Evolutionary conservation across 257 asterid species (phyloP), one percentile per base, ranked within the genome.

Genomic region (Nicotiana benthamiana): DNA sequence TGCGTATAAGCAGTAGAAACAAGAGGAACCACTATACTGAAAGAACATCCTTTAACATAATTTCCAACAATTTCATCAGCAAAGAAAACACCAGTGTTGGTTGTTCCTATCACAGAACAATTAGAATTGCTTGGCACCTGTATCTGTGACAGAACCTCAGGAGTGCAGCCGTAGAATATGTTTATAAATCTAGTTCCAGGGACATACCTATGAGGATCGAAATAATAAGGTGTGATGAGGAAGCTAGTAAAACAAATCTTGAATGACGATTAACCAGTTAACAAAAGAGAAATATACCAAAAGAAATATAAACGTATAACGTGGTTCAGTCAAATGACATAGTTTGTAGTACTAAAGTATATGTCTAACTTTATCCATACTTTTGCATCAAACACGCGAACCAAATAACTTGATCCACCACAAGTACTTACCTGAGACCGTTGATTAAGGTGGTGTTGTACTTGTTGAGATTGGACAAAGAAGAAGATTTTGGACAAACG

Each of bases 131-230:
- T 81, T 4, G 48, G 63, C 24, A 60, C 8, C 20, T 81, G 75
- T 30, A 75, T 80, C 9, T 8, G 22, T 0, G 75, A 62, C 6
- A 81, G 17, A 2, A 75, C 83, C 75, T 60, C 80, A 27, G 75
- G 52, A 15, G 30, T 72, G 59, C 80, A 74, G 17, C 80, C 80
- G 26, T 81, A 81, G 84, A 40, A 75, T 27, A 75, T 75, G 28
- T 63, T 64, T 6, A 81, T 57, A 17, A 20, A 36, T 40, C 10
- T 66, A 20, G 56, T 68, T n/a, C 30, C 32, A 34, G 1, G n/a
- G 6, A 68, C 18, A 17, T n/a, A 68, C 56, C 76, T 40, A 3
- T 40, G 9, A 40, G 48, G 48, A 40, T 40, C 48, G 3, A 40
- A 40, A 40, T 40, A 40, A 40, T 40, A 11, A 40, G 11, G 11